These are phyloP conservation scores for Cunninghamia lanceolata DNA, from an alignment of 75 land plant species.

Conservation along the genomic window DNA sequence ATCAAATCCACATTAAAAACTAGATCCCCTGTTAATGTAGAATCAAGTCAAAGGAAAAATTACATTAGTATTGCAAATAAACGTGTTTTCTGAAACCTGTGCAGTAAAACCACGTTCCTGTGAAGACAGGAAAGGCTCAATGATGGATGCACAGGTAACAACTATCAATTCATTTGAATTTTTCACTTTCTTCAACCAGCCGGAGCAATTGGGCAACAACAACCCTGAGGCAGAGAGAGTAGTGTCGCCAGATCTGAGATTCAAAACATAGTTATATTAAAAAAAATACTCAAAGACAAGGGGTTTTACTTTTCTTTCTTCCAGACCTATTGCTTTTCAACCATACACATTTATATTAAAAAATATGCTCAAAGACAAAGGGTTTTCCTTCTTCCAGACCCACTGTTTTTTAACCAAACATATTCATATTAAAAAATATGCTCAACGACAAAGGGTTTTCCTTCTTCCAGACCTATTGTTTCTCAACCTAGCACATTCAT, in stretches of 20 bases:
- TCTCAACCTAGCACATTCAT: not conserved
- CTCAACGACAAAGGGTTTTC: too few relatives aligned
- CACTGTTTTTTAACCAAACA: not conserved
- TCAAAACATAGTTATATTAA: not conserved
- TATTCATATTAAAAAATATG: too few relatives aligned
- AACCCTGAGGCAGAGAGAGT: constrained; percentile 85
- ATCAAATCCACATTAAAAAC: constrained; percentile 4
- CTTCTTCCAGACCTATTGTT: too few relatives aligned
- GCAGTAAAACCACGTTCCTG: constrained; percentile 4
- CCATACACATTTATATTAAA: not conserved
- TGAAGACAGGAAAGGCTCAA: constrained; percentile 69
- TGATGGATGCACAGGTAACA: constrained; percentile 72
- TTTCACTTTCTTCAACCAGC: not conserved
- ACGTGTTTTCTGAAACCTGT: constrained; percentile 19
- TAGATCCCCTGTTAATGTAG: not conserved
- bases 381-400: too few relatives aligned
- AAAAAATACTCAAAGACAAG: not conserved
- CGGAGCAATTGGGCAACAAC: constrained; percentile 33
- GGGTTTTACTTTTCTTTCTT: not conserved
- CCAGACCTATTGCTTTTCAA: too few relatives aligned
- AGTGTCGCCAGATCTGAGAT: constrained; percentile 67
- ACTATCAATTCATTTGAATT: constrained; percentile 18
- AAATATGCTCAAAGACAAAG: not conserved
- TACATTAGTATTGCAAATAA: not conserved
- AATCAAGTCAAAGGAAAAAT: not conserved